Evolutionary conservation across 208 protist species (phyloP).

Genomic region (Trypanosoma scelopori): DNA sequence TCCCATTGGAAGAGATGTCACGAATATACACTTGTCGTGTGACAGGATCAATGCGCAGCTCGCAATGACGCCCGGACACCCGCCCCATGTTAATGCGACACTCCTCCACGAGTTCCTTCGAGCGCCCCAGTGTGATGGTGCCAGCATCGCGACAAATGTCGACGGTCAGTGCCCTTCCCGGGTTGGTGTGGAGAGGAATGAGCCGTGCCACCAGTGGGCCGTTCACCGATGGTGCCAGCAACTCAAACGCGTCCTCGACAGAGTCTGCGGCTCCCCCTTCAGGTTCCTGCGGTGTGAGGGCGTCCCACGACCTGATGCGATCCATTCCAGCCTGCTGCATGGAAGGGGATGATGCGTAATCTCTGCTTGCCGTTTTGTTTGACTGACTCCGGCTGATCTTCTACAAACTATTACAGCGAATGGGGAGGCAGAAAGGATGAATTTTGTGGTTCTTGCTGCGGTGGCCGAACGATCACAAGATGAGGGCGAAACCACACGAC

Average conservation of each 20-base stretch:
- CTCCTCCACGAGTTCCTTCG: constrained; percentile 57
- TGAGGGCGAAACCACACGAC: not conserved
- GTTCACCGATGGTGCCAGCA: constrained; percentile 62
- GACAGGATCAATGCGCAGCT: constrained; percentile 53
- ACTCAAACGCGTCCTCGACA: constrained; percentile 74
- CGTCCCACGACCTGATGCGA: constrained; percentile 27
- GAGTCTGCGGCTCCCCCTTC: constrained; percentile 1
- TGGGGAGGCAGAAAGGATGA: not conserved
- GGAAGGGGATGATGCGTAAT: not conserved
- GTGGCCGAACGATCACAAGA: not conserved
- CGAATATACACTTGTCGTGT: constrained; percentile 51
- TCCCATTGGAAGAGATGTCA: constrained; percentile 82
- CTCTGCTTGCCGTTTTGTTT: not conserved
- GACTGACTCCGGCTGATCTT: not conserved
- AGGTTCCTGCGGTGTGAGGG: not conserved
- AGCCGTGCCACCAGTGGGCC: constrained; percentile 73
- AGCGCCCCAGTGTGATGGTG: constrained; percentile 56
- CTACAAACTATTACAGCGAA: not conserved
- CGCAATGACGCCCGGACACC: constrained; percentile 75
- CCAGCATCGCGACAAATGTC: constrained; percentile 49
- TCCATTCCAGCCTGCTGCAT: not conserved
- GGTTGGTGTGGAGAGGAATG: constrained; percentile 35
- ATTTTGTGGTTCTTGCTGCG: not conserved
- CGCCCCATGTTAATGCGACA: constrained; percentile 57
- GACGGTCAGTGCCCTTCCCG: constrained; percentile 8